Evolutionary conservation across 75 land plant species (phyloP).

Genomic region (Isoetes taiwanensis): DNA sequence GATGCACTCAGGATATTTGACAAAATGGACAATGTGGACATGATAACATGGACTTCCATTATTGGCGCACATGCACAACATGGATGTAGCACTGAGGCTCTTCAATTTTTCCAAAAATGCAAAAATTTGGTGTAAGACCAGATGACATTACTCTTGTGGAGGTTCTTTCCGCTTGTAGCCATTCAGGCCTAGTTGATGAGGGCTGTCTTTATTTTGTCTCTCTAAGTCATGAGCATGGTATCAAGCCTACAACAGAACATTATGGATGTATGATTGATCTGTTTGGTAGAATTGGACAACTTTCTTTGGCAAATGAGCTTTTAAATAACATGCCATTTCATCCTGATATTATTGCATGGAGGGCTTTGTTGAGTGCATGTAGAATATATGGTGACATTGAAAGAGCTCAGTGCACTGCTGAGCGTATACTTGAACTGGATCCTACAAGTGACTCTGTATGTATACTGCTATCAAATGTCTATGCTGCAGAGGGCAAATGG

Average conservation of each 20-base stretch:
- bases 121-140: constrained; percentile 7
- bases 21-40: too few relatives aligned
- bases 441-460: constrained; percentile 13
- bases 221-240: constrained; percentile 19
- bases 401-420: constrained; percentile 26
- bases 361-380: constrained; percentile 32
- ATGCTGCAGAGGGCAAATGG: constrained; percentile 31
- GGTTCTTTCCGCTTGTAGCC: constrained; percentile 27
- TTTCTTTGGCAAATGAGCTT: constrained; percentile 29
- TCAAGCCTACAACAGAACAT: constrained; percentile 31
- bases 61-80: too few relatives aligned
- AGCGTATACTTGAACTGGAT: constrained; percentile 22
- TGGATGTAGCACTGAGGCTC: too few relatives aligned
- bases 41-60: too few relatives aligned
- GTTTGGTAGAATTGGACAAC: constrained; percentile 30
- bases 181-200: constrained; percentile 24
- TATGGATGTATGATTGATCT: constrained; percentile 38
- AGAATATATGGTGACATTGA: constrained; percentile 32
- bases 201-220: constrained; percentile 23
- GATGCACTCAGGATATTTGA: not conserved
- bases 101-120: not conserved
- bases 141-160: constrained; percentile 31
- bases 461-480: constrained; percentile 31
- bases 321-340: constrained; percentile 30
- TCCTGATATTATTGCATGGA: constrained; percentile 32